Evolutionary conservation across 768 basidiomycete species (phyloP).

Genomic region (Xerocomellus amylosporus): DNA sequence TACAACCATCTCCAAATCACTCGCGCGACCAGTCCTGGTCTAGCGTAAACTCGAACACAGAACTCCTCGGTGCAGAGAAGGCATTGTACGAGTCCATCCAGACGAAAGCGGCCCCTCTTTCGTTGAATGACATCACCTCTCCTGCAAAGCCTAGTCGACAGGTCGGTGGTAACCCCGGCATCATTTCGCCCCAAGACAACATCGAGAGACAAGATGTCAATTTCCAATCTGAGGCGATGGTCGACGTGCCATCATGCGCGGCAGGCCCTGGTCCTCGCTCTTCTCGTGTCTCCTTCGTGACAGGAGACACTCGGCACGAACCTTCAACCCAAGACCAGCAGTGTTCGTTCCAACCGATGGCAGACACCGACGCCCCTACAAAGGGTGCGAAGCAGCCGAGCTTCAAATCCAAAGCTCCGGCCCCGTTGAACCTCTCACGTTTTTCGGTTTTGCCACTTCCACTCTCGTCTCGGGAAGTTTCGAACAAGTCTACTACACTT

Average conservation of each 20-base stretch:
- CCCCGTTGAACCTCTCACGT: slow-evolving; percentile 4
- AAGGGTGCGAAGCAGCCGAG: not conserved
- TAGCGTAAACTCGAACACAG: slow-evolving; percentile 20
- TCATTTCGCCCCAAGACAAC: slow-evolving; percentile 8
- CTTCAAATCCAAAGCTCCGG: slow-evolving; percentile 11
- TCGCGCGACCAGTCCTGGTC: slow-evolving; percentile 12
- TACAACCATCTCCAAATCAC: slow-evolving; percentile 4
- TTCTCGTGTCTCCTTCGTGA: slow-evolving; percentile 1
- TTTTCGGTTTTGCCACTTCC: not conserved
- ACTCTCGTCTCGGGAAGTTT: not conserved
- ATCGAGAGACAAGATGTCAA: not conserved
- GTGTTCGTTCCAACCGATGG: not conserved
- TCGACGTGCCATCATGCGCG: not conserved
- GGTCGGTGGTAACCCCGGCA: not conserved
- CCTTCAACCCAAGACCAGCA: not conserved
- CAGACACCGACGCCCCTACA: not conserved
- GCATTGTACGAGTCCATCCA: slow-evolving; percentile 1
- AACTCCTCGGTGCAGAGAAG: slow-evolving; percentile 12
- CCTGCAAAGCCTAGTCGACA: slow-evolving; percentile 13
- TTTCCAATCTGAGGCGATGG: not conserved
- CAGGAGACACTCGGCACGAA: not conserved
- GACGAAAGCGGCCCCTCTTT: not conserved
- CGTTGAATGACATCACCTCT: not conserved
- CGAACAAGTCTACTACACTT: slow-evolving; percentile 9
- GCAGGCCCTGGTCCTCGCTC: not conserved